Conservation (phyloP, 140 eudicot genomes). For the Erigeron philadelphicus region DNA sequence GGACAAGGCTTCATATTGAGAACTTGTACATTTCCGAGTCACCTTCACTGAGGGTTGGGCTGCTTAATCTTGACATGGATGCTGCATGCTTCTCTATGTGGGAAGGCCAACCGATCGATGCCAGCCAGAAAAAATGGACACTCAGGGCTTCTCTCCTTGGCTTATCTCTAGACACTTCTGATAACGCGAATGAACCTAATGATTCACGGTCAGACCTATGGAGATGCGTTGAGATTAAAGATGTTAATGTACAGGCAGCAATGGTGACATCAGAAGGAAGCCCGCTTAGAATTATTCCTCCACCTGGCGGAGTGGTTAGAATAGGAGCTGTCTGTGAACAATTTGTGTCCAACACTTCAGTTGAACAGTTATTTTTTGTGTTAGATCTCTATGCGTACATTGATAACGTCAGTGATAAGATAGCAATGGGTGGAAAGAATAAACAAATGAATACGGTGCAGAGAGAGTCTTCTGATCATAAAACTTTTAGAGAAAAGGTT, state of each 20-base stretch:
- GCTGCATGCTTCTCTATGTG: slow-evolving; percentile 92
- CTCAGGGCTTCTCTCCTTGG: slow-evolving; percentile 59
- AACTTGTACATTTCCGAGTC: slow-evolving; percentile 55
- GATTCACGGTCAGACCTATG: slow-evolving; percentile 47
- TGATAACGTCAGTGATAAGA: slow-evolving; percentile 56
- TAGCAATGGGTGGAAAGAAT: slow-evolving; percentile 43
- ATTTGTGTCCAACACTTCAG: slow-evolving; percentile 70
- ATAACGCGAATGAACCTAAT: slow-evolving; percentile 20
- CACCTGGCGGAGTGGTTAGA: slow-evolving; percentile 87
- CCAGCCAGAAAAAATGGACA: slow-evolving; percentile 74
- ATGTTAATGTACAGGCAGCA: slow-evolving; percentile 63
- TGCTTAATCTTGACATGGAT: slow-evolving; percentile 86
- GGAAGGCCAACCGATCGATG: slow-evolving; percentile 82
- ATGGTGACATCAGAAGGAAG: slow-evolving; percentile 97
- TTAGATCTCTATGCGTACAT: slow-evolving; percentile 69
- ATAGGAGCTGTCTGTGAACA: slow-evolving; percentile 68
- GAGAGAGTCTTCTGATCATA: slow-evolving; percentile 35
- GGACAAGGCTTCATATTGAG: slow-evolving; percentile 75
- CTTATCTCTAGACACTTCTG: slow-evolving; percentile 55
- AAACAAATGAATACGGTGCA: slow-evolving; percentile 25
- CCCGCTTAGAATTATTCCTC: slow-evolving; percentile 60
- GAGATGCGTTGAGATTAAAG: slow-evolving; percentile 79
- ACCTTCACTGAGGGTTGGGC: slow-evolving; percentile 53
- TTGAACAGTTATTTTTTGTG: slow-evolving; percentile 76
- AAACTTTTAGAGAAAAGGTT: slow-evolving; percentile 43